Conservation (phyloP, 495 filamentous ascomycete species). For the Aspergillus avenaceus region DNA sequence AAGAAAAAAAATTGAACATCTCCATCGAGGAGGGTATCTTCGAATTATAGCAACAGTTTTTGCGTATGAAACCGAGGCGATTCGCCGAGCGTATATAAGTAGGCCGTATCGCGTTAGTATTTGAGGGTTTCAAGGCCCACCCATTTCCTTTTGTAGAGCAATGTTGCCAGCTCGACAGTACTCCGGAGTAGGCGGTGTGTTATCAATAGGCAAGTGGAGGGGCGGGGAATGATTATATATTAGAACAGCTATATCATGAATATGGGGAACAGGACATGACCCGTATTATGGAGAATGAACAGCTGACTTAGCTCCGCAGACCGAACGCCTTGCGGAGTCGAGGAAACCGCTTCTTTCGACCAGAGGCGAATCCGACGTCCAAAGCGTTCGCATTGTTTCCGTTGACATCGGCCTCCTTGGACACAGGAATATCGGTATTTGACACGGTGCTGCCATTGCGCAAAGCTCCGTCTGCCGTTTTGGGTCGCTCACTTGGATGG, state of each 20-base stretch:
- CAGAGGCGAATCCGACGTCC: conserved; percentile 35
- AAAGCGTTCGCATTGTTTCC: conserved; percentile 10
- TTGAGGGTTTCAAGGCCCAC: neutral
- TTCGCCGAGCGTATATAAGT: neutral
- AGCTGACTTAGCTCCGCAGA: conserved; percentile 30
- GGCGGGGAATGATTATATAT: conserved; percentile 6
- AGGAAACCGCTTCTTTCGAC: conserved; percentile 49
- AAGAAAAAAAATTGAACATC: neutral
- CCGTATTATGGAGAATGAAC: conserved; percentile 6
- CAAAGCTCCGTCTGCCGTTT: conserved; percentile 12
- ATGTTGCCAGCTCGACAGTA: conserved; percentile 1
- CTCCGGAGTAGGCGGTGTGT: conserved; percentile 6
- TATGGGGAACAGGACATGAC: conserved; percentile 8
- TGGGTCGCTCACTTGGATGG: conserved; percentile 5
- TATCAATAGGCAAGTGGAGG: conserved; percentile 10
- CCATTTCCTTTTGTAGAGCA: neutral
- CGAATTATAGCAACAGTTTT: neutral
- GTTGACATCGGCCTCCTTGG: neutral
- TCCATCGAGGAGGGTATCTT: neutral
- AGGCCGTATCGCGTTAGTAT: neutral
- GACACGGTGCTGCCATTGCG: conserved; percentile 7
- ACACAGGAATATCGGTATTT: neutral
- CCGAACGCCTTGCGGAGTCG: conserved; percentile 47
- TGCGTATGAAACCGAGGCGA: neutral
- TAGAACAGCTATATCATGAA: conserved; percentile 11